Evolutionary conservation across 106 monocot genomes (phyloP).

Genomic region (Acanthochlamys bracteata): DNA sequence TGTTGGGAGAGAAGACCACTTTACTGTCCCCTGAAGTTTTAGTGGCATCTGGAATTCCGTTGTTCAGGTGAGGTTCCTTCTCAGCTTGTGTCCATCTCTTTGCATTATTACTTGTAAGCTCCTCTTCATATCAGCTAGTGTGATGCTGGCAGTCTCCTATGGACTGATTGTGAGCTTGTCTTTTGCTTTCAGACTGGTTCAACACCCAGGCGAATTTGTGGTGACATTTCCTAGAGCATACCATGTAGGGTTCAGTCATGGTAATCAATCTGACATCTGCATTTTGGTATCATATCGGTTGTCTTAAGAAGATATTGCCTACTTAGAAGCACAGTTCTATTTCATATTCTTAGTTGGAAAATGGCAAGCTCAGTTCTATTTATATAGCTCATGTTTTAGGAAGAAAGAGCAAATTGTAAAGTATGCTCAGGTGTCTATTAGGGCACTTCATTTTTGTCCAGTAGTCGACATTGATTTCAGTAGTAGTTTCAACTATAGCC

Average conservation of each 20-base stretch:
- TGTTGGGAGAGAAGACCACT: constrained; percentile 96
- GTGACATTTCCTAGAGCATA: constrained; percentile 99
- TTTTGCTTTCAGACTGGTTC: constrained; percentile 73
- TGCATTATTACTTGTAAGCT: neutral
- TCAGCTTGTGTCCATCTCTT: neutral
- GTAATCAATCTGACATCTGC: constrained; percentile 27
- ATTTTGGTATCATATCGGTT: no score
- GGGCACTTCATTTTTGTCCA: no score
- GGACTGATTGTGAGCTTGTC: neutral
- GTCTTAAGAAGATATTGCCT: no score
- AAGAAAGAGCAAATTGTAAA: no score
- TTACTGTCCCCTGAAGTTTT: constrained; percentile 84
- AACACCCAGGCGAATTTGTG: constrained; percentile 96
- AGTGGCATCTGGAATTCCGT: constrained; percentile 63
- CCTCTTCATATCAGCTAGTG: neutral
- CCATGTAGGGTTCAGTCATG: constrained; percentile 98
- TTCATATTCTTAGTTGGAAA: no score
- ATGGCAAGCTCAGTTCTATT: no score
- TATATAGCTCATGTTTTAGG: no score
- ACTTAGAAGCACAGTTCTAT: no score
- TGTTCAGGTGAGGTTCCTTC: constrained; percentile 58
- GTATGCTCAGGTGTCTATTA: no score
- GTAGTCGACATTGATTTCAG: no score
- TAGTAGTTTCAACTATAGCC: no score
- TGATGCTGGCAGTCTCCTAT: neutral